phyloP scores from a whole-genome alignment of 2,329 filamentous ascomycete genomes.

The Lachnellula subtilissima region DNA sequence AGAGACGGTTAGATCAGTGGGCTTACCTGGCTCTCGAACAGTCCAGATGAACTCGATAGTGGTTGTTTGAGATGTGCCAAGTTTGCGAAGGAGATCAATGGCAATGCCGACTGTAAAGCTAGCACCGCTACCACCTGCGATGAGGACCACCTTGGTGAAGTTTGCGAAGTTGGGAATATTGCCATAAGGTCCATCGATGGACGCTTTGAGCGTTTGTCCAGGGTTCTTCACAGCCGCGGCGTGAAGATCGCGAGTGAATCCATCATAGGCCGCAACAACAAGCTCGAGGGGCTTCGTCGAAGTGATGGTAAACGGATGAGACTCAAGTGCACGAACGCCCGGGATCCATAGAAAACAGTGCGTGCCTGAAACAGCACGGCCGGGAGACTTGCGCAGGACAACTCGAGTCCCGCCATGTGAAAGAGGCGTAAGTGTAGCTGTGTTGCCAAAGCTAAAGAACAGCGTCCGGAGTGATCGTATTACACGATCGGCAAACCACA shows the following conservation, averaged over 20 bases:
- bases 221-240: constrained; percentile 46
- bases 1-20: not conserved
- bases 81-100: constrained; percentile 40
- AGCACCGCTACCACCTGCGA: constrained; percentile 57
- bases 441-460: constrained; percentile 44
- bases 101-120: constrained; percentile 50
- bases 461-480: constrained; percentile 42
- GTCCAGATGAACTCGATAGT: constrained; percentile 45
- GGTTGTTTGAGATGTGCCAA: constrained; percentile 35
- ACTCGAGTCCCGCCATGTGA: constrained; percentile 50
- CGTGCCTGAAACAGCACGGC: constrained; percentile 45
- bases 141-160: constrained; percentile 51
- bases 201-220: constrained; percentile 44
- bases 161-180: constrained; percentile 46
- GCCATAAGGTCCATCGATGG: constrained; percentile 56
- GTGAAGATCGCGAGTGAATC: constrained; percentile 53
- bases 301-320: constrained; percentile 60
- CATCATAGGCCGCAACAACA: constrained; percentile 51
- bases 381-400: constrained; percentile 44
- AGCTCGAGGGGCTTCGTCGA: constrained; percentile 46
- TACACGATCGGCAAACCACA: constrained; percentile 48
- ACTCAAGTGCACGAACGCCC: constrained; percentile 50
- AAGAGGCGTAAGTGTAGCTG: constrained; percentile 48
- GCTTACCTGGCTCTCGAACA: constrained; percentile 40
- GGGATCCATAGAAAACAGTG: constrained; percentile 64